A percentile compares a stretch with the other conserved stretches of the same genome.
phyloP scores from a whole-genome alignment of 2,329 filamentous ascomycete genomes.

The Aspergillus novofumigatus region DNA sequence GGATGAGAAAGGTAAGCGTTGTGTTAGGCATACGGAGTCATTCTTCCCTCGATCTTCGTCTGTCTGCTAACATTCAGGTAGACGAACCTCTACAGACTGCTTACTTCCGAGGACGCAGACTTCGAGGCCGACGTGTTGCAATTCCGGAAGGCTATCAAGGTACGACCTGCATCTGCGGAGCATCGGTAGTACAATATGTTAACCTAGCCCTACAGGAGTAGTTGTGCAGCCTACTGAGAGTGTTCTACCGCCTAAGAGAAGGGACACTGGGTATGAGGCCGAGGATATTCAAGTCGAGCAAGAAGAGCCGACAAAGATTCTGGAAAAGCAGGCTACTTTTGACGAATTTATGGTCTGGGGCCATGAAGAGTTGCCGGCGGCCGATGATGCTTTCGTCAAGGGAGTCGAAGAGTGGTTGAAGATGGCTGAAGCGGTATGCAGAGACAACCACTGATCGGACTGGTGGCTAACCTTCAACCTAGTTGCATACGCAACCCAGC shows the following conservation, averaged over 20 bases:
- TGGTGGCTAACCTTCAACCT: conserved; percentile 6
- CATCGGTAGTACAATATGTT: neutral
- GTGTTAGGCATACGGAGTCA: neutral
- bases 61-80: conserved; percentile 6
- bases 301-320: conserved; percentile 50
- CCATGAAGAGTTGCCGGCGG: conserved; percentile 65
- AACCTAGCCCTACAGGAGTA: conserved; percentile 44
- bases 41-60: neutral
- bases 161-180: conserved; percentile 14
- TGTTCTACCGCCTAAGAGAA: conserved; percentile 19
- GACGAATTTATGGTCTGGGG: conserved; percentile 78
- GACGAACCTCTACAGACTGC: conserved; percentile 45
- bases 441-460: neutral
- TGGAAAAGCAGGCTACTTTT: conserved; percentile 66
- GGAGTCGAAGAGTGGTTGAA: conserved; percentile 76
- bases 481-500: conserved; percentile 25
- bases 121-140: conserved; percentile 62
- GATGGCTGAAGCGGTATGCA: conserved; percentile 63
- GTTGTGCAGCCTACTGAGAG: conserved; percentile 51
- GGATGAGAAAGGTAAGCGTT: conserved; percentile 38
- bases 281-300: conserved; percentile 45
- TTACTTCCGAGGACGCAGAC: conserved; percentile 76
- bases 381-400: conserved; percentile 67
- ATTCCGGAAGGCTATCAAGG: conserved; percentile 69
- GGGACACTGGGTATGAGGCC: conserved; percentile 39